phyloP scores from a whole-genome alignment of 163 green algal species.

The Chlamydomonas reinhardtii region DNA sequence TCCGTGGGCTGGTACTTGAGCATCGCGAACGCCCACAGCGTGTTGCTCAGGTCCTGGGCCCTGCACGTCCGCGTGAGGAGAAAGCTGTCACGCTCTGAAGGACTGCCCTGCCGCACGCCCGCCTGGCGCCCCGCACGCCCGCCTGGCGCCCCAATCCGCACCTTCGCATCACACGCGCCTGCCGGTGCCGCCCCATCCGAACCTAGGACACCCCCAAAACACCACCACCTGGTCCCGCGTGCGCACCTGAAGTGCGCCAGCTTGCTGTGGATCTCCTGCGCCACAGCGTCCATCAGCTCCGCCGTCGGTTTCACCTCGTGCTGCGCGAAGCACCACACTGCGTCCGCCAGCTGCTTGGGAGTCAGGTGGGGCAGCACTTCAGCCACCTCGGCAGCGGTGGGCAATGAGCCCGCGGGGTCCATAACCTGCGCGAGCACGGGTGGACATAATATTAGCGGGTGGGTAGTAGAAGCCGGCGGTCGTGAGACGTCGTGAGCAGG shows the following conservation, averaged over 20 bases:
- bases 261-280: slow-evolving; percentile 57
- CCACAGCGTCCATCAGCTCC: slow-evolving; percentile 56
- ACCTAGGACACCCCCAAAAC: no score
- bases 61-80: slow-evolving; percentile 33
- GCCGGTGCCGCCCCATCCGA: no score
- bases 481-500: no score
- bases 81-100: neutral
- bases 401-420: neutral
- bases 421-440: no score
- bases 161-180: neutral
- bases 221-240: slow-evolving; percentile 38
- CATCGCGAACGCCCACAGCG: slow-evolving; percentile 60
- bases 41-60: slow-evolving; percentile 63
- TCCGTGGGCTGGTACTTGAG: slow-evolving; percentile 59
- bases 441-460: no score
- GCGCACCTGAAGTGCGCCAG: slow-evolving; percentile 58
- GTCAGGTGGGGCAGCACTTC: slow-evolving; percentile 56
- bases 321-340: slow-evolving; percentile 61
- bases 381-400: slow-evolving; percentile 9
- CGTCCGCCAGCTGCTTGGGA: slow-evolving; percentile 60
- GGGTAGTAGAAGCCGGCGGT: no score
- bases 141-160: neutral
- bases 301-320: slow-evolving; percentile 45
- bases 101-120: no score
- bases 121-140: no score